Evolutionary conservation across 495 filamentous ascomycete species (phyloP).

Genomic region (Podospora didyma): DNA sequence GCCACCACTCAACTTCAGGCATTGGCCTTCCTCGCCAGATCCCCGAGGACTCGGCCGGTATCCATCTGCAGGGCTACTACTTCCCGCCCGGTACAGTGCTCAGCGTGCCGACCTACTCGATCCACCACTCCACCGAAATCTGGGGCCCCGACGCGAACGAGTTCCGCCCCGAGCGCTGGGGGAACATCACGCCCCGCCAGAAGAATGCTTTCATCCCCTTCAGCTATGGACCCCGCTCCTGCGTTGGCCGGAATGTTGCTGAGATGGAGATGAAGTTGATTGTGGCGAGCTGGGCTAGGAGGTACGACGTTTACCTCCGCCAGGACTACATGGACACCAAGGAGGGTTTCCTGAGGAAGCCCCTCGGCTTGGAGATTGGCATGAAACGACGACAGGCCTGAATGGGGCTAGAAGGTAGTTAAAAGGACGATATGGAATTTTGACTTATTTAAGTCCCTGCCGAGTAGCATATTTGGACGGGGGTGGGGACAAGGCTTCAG

Average conservation of each 20-base stretch:
- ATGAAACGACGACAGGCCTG: conserved; percentile 45
- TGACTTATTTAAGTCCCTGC: too few relatives aligned
- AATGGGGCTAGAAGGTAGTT: too few relatives aligned
- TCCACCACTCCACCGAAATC: conserved; percentile 77
- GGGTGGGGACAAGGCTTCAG: too few relatives aligned
- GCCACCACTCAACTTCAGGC: conserved; percentile 83
- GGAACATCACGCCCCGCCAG: conserved; percentile 56
- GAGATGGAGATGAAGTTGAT: conserved; percentile 92
- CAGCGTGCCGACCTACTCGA: conserved; percentile 80
- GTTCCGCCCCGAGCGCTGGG: conserved; percentile 79
- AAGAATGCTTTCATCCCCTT: conserved; percentile 85
- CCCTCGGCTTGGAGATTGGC: conserved; percentile 68
- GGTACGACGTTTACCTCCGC: conserved; percentile 70
- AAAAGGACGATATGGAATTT: too few relatives aligned
- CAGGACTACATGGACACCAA: conserved; percentile 72
- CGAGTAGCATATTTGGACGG: too few relatives aligned
- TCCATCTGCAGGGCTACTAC: conserved; percentile 49
- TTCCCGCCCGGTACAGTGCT: conserved; percentile 75
- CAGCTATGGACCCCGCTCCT: conserved; percentile 72
- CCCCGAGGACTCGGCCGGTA: conserved; percentile 52
- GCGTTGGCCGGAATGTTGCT: conserved; percentile 82
- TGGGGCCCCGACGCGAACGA: conserved; percentile 80
- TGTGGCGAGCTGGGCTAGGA: conserved; percentile 66
- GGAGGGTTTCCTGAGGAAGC: conserved; percentile 90
- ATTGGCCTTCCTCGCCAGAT: conserved; percentile 84